Evolutionary conservation across 805 yeast genomes (phyloP).

Genomic region (Candida railenensis): DNA sequence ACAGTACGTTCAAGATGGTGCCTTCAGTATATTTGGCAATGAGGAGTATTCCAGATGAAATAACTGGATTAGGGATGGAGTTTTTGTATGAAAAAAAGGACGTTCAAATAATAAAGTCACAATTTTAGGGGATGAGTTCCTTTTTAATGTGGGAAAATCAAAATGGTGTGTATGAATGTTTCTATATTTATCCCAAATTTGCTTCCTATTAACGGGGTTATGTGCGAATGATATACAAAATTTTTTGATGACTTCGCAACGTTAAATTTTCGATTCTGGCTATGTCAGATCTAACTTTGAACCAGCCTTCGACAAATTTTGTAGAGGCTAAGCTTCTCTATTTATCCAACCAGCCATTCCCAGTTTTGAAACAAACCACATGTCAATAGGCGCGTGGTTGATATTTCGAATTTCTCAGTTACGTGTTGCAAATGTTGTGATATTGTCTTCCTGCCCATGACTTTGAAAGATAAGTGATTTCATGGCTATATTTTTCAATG

Average conservation of each 20-base stretch:
- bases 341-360: neutral
- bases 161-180: neutral
- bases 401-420: neutral
- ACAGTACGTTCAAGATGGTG: no score
- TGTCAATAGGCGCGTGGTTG: neutral
- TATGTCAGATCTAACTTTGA: neutral
- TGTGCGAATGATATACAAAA: neutral
- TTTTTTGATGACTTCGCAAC: neutral
- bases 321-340: neutral
- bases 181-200: neutral
- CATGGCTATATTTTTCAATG: neutral
- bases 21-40: neutral
- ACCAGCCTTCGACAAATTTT: neutral
- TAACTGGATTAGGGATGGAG: neutral
- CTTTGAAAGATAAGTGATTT: neutral
- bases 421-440: neutral
- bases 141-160: neutral
- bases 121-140: neutral
- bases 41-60: neutral
- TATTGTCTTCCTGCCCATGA: neutral
- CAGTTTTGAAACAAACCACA: neutral
- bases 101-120: neutral
- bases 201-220: neutral
- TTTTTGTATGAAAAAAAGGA: neutral
- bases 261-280: neutral